Base-by-base conservation (phyloP, 208 protist genomes). In the Trypanosoma boissoni region DNA sequence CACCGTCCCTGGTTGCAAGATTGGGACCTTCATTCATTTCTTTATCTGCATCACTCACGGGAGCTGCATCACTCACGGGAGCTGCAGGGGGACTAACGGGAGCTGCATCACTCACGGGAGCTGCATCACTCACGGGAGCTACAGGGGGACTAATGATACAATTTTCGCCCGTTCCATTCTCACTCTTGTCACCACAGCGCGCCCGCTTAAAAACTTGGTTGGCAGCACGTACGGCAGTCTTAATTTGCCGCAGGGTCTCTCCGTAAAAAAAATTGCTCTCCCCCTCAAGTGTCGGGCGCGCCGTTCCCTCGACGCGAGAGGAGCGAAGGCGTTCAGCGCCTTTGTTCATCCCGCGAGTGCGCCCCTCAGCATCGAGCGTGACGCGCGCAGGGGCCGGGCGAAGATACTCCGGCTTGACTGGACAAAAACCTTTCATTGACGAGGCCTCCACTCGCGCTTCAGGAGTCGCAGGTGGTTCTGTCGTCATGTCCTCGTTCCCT, bases 261-360 rank as follows among this genome's bases (percentile, higher is more conserved):
- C 75, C 78, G 26, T 71, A 28, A 59, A 91, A 86, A 64, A 92
- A 93, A 58, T 93, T 96, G 14, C 21, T 34, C 54, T 88, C 83
- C 2, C 83, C 84, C 10, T 88, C 82, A 55, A 88, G 74, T 18
- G 73, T 69, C 5, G 80, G 83, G 0, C 77, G 77, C 58, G 74
- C 51, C n/a, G 87, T 92, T 18, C 80, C 79, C 28, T 63, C 55
- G 27, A 81, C 78, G 27, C 55, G 41, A 45, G 52, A 58, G 1
- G 64, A 89, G 46, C 68, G 72, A 68, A 78, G 64, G 8, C 80
- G 73, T 14, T 84, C 87, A 3, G 58, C 58, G 7, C 83, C 83
- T 31, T 83, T 91, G 68, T 94, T 94, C 87, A 91, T 91, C 36
- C 87, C 87, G 10, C 81, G 72, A 28, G 78, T 84, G 42, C 76